Evolutionary conservation across 2,329 filamentous ascomycete genomes (phyloP).

Genomic region (Parascedosporium putredinis): DNA sequence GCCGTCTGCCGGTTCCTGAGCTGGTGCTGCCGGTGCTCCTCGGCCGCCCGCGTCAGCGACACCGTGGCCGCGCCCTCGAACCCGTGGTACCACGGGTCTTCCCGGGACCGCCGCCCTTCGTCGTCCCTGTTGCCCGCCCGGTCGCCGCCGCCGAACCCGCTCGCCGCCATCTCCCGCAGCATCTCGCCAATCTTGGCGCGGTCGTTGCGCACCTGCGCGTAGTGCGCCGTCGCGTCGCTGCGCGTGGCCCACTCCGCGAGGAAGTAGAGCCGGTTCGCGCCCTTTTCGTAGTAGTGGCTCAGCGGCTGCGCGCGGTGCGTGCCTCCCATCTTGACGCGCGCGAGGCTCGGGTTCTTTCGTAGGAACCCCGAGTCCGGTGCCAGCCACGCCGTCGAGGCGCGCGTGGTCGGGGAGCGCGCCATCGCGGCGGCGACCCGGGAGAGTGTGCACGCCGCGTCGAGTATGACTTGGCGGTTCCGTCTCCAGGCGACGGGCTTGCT

Average conservation of each 20-base stretch:
- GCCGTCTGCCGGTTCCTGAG: background rate
- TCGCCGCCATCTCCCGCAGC: background rate
- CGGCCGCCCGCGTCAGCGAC: background rate
- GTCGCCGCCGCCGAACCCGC: too few relatives aligned
- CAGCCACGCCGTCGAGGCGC: slow-evolving; percentile 23
- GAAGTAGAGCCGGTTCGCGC: slow-evolving; percentile 19
- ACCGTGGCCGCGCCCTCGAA: background rate
- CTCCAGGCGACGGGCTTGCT: slow-evolving; percentile 20
- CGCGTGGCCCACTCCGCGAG: slow-evolving; percentile 16
- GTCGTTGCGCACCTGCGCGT: background rate
- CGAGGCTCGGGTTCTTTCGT: slow-evolving; percentile 9
- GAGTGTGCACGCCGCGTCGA: slow-evolving; percentile 22
- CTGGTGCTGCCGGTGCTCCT: background rate
- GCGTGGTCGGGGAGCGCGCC: slow-evolving; percentile 19
- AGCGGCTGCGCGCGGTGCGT: slow-evolving; percentile 31
- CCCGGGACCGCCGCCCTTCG: background rate
- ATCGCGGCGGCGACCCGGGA: slow-evolving; percentile 24
- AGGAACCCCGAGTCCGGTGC: slow-evolving; percentile 13
- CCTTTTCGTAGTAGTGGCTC: slow-evolving; percentile 27
- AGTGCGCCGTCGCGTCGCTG: background rate
- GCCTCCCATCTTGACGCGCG: slow-evolving; percentile 27
- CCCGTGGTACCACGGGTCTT: background rate
- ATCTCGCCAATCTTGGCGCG: background rate
- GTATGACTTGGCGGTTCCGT: slow-evolving; percentile 23
- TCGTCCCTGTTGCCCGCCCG: background rate